Percentiles rank a stretch among this genome's conserved stretches.
Conservation (phyloP, 768 basidiomycete species). For the Cystobasidium tubakii region DNA sequence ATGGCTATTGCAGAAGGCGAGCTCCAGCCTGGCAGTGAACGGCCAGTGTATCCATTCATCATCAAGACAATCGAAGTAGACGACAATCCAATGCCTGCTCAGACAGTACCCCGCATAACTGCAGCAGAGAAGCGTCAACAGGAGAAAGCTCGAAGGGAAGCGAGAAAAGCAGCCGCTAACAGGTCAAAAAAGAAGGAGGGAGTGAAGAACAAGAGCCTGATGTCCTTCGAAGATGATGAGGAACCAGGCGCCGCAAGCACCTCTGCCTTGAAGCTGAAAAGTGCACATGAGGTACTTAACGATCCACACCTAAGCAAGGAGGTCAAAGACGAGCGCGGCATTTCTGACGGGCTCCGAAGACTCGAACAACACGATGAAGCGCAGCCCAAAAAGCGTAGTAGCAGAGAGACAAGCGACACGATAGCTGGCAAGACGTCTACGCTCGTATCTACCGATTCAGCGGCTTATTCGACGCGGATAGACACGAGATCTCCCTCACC, state of each 20-base stretch:
- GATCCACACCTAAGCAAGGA: slow-evolving; percentile 40
- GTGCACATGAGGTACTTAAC: slow-evolving; percentile 42
- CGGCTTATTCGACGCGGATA: slow-evolving; percentile 6
- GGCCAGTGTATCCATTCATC: slow-evolving; percentile 83
- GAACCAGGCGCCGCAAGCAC: slow-evolving; percentile 54
- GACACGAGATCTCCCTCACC: not conserved
- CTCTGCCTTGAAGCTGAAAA: slow-evolving; percentile 41
- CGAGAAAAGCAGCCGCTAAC: slow-evolving; percentile 72
- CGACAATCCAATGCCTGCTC: slow-evolving; percentile 87
- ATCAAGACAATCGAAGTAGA: slow-evolving; percentile 76
- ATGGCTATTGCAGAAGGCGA: slow-evolving; percentile 44
- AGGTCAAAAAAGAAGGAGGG: slow-evolving; percentile 65
- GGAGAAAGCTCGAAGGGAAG: slow-evolving; percentile 69
- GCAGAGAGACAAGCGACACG: not conserved
- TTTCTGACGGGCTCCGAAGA: slow-evolving; percentile 36
- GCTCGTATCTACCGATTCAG: slow-evolving; percentile 7
- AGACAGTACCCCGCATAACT: slow-evolving; percentile 87
- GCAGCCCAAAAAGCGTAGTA: not conserved
- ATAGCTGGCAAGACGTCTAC: slow-evolving; percentile 23
- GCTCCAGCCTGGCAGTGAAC: slow-evolving; percentile 68
- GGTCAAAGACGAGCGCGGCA: slow-evolving; percentile 43
- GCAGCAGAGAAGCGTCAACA: slow-evolving; percentile 72
- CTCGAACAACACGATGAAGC: not conserved
- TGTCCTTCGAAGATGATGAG: slow-evolving; percentile 75
- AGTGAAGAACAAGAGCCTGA: slow-evolving; percentile 86